These are phyloP conservation scores for Cladophialophora bantiana DNA, from an alignment of 2,329 filamentous ascomycete species.

Conservation along the genomic window DNA sequence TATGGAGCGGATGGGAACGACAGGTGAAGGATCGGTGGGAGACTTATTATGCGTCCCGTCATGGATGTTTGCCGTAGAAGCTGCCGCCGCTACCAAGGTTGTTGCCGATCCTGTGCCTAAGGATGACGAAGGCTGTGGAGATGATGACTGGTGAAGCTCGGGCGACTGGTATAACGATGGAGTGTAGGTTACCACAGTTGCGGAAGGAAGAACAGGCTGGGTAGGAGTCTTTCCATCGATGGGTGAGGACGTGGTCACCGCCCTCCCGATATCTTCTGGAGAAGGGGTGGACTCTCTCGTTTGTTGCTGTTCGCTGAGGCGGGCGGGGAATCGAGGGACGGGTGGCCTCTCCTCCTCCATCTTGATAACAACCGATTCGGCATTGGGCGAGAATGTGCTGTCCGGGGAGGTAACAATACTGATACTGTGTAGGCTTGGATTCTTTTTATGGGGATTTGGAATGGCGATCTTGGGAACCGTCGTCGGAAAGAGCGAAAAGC, in stretches of 20 bases:
- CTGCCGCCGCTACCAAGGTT: slow-evolving; percentile 28
- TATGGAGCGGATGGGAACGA: slow-evolving; percentile 53
- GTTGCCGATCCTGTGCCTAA: slow-evolving; percentile 33
- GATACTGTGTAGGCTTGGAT: slow-evolving; percentile 38
- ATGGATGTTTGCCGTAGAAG: slow-evolving; percentile 1
- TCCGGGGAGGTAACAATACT: slow-evolving; percentile 28
- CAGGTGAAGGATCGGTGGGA: slow-evolving; percentile 42
- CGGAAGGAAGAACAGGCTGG: slow-evolving; percentile 21
- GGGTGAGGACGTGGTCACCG: slow-evolving; percentile 38
- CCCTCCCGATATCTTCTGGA: slow-evolving; percentile 37
- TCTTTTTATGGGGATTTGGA: slow-evolving; percentile 39
- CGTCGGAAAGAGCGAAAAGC: slow-evolving; percentile 37
- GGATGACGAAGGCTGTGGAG: slow-evolving; percentile 33
- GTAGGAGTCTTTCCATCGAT: slow-evolving; percentile 37
- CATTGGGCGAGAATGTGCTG: slow-evolving; percentile 25
- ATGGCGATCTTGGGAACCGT: slow-evolving; percentile 38
- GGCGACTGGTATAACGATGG: slow-evolving; percentile 35
- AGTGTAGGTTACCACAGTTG: slow-evolving; percentile 32
- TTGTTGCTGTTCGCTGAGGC: slow-evolving; percentile 9
- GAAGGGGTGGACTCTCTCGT: slow-evolving; percentile 29
- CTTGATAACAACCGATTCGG: slow-evolving; percentile 33
- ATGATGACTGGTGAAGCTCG: slow-evolving; percentile 23
- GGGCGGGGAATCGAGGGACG: slow-evolving; percentile 24
- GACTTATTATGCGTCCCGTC: slow-evolving; percentile 17
- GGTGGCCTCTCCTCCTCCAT: slow-evolving; percentile 33